Evolutionary conservation across 768 basidiomycete genomes (phyloP).

Genomic region (Boletus fagicola): DNA sequence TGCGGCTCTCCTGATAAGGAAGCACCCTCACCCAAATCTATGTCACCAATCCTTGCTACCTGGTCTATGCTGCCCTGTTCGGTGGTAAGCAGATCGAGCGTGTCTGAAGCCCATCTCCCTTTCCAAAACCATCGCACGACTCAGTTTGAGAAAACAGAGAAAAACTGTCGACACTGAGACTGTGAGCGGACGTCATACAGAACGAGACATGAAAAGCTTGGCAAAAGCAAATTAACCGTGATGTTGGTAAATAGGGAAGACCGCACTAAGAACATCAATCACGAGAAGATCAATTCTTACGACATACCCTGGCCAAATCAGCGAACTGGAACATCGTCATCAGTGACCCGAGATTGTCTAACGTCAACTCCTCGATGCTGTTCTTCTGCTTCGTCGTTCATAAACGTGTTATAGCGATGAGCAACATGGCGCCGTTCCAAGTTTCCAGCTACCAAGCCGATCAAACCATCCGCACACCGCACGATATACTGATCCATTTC

Average conservation of each 20-base stretch:
- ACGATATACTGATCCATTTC: constrained; percentile 5
- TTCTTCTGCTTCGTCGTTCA: constrained; percentile 7
- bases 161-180: not conserved
- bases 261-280: too few relatives aligned
- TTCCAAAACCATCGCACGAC: not conserved
- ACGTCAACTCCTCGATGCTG: not conserved
- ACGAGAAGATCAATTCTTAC: not conserved
- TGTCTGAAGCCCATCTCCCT: not conserved
- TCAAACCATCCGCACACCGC: constrained; percentile 8
- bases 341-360: not conserved
- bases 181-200: not conserved
- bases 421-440: constrained; percentile 11
- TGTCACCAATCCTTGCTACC: too few relatives aligned
- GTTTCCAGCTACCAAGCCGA: constrained; percentile 7
- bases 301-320: not conserved
- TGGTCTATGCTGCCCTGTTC: too few relatives aligned
- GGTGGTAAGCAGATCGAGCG: not conserved
- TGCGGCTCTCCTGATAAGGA: too few relatives aligned
- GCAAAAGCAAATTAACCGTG: not conserved
- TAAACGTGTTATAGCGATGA: constrained; percentile 9
- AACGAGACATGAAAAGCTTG: too few relatives aligned
- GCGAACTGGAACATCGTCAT: not conserved
- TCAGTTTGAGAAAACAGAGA: not conserved
- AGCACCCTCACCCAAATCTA: too few relatives aligned
- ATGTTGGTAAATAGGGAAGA: too few relatives aligned